Percentiles rank a stretch among this genome's conserved stretches.
phyloP scores from a whole-genome alignment of 1,139 yeast genomes.

The Blastobotrys illinoisensis region DNA sequence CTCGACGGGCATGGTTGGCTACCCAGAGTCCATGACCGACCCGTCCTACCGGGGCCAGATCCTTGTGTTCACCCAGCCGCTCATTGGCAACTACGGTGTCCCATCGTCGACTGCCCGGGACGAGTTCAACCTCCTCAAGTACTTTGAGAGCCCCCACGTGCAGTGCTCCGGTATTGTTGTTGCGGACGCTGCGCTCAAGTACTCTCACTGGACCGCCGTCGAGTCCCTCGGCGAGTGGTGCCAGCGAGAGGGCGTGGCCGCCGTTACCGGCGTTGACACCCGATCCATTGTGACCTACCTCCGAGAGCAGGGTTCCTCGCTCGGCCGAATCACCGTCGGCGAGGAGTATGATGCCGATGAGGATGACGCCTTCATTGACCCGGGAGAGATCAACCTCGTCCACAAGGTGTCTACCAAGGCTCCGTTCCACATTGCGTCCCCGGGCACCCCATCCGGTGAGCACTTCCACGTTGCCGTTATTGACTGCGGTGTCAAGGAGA shows the following conservation, averaged over 20 bases:
- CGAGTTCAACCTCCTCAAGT: conserved; percentile 75
- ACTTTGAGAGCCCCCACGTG: conserved; percentile 83
- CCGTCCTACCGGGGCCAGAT: conserved; percentile 97
- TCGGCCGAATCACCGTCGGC: conserved; percentile 85
- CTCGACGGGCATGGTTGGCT: conserved; percentile 94
- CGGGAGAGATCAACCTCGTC: conserved; percentile 86
- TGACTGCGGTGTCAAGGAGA: conserved; percentile 98
- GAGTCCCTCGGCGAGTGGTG: conserved; percentile 96
- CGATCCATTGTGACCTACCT: conserved; percentile 86
- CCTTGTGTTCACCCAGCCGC: conserved; percentile 92
- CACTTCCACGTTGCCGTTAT: conserved; percentile 82
- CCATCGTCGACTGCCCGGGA: conserved; percentile 81
- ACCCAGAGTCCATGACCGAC: conserved; percentile 98
- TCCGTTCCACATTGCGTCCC: conserved; percentile 80
- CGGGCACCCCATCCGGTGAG: conserved; percentile 40
- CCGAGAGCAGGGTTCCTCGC: conserved; percentile 92
- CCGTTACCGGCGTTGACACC: conserved; percentile 94
- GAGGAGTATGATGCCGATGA: conserved; percentile 88
- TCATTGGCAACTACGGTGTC: conserved; percentile 96
- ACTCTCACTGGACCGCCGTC: conserved; percentile 98
- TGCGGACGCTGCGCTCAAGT: conserved; percentile 88
- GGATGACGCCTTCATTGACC: conserved; percentile 88
- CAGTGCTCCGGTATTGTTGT: conserved; percentile 97
- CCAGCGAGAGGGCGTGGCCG: conserved; percentile 92
- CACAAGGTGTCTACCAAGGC: conserved; percentile 92